Evolutionary conservation across 1,284 basidiomycete species (phyloP), one percentile per base, ranked within the genome.

Genomic region (Tetrapyrgos nigripes): DNA sequence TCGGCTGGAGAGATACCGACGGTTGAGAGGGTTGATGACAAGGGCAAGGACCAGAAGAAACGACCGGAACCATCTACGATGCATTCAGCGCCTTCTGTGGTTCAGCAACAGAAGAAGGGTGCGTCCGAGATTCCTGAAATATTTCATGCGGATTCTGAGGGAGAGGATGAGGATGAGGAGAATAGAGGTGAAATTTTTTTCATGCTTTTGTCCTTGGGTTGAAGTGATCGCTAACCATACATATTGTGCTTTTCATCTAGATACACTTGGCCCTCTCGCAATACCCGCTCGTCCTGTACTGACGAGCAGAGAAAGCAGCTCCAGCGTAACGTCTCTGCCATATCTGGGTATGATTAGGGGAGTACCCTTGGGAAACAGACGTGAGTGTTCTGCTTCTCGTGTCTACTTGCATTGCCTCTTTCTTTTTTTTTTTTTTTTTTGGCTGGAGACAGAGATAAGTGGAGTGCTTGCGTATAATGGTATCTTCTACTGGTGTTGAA

Each of bases 281-380:
- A 10, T 35, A 40, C 44, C 56, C 43, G 44, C 56, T 9, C 56
- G 50, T 21, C 54, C 54, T 4, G 37, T 40, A 5, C 50, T 43
- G 40, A 46, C 44, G 14, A 46, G 50, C 24, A 58, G 37, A 21
- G 51, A 53, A 24, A 58, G 56, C n/a, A 53, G 47, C 29, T 40
- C 74, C 47, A 81, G 79, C 56, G 79, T 80, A 24, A 75, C 76
- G 61, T 80, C 79, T 11, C 68, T 81, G 24, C 79, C 79, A 26
- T 70, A 76, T 54, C 67, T 81, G 53, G 75, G 74, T 57, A 73
- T 76, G 68, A 70, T 81, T 40, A 70, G 78, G 33, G 72, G 72
- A 55, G 79, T 80, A 17, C 79, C 79, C 23, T 67, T 72, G 19
- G 74, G 76, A 51, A 76, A 80, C 68, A 75, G 77, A 68, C 62